Evolutionary conservation across 805 yeast species (phyloP).

Genomic region (Tetrapisispora phaffii): DNA sequence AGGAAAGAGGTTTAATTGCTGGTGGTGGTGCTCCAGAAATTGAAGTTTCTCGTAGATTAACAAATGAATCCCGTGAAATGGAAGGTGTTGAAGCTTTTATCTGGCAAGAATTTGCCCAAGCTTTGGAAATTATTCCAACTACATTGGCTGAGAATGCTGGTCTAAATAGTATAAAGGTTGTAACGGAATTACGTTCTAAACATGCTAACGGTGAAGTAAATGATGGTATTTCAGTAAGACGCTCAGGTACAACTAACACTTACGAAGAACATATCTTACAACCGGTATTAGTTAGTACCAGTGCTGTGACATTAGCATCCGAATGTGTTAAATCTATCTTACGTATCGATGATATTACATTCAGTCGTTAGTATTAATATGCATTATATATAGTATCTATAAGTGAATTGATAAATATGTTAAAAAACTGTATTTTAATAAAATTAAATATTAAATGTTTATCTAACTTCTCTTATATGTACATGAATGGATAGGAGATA

Average conservation of each 20-base stretch:
- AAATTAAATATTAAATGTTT: neutral
- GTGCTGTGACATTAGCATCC: constrained; percentile 89
- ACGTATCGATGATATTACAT: constrained; percentile 94
- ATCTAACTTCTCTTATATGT: neutral
- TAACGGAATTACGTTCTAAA: constrained; percentile 81
- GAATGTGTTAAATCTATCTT: constrained; percentile 93
- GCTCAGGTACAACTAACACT: constrained; percentile 87
- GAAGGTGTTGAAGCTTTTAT: constrained; percentile 86
- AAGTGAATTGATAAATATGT: neutral
- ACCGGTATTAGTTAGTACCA: constrained; percentile 88
- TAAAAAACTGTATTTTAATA: neutral
- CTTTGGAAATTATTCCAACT: constrained; percentile 86
- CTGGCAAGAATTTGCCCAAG: constrained; percentile 85
- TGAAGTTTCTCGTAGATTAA: constrained; percentile 68
- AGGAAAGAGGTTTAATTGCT: constrained; percentile 82
- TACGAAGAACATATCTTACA: constrained; percentile 90
- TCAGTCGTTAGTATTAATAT: constrained; percentile 49
- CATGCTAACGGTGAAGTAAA: constrained; percentile 85
- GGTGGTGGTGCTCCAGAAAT: constrained; percentile 99
- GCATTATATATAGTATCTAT: constrained; percentile 3
- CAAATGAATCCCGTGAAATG: constrained; percentile 59
- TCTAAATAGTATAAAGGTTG: constrained; percentile 79
- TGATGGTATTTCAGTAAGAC: constrained; percentile 93
- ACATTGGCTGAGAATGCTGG: constrained; percentile 95
- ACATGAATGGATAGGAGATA: neutral